Percentiles rank a stretch among this genome's conserved stretches.
Conservation (phyloP, 2,329 filamentous ascomycete genomes). For the Neofusicoccum cordaticola region DNA sequence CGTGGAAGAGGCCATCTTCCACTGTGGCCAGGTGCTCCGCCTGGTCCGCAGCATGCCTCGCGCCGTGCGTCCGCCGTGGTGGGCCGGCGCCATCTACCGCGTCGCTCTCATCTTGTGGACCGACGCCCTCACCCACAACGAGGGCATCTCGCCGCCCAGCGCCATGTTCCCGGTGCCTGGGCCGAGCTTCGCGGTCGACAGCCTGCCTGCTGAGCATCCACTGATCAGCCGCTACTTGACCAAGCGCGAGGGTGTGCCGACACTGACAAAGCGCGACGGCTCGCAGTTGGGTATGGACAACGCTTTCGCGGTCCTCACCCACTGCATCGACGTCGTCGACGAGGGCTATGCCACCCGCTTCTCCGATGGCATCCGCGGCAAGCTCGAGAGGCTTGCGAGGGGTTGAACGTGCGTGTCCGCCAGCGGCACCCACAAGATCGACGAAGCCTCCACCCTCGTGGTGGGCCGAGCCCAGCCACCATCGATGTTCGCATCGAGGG, state of each 20-base stretch:
- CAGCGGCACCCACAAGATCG: background rate
- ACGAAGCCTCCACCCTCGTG: background rate
- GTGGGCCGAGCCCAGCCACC: background rate
- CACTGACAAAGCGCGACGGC: slow-evolving; percentile 51
- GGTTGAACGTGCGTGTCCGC: slow-evolving; percentile 18
- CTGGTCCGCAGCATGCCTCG: slow-evolving; percentile 59
- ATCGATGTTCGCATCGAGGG: background rate
- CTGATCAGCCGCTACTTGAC: slow-evolving; percentile 52
- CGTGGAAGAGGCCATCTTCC: slow-evolving; percentile 62
- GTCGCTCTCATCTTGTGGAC: slow-evolving; percentile 62
- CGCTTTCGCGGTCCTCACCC: slow-evolving; percentile 48
- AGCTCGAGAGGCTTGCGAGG: slow-evolving; percentile 48
- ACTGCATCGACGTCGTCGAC: slow-evolving; percentile 54
- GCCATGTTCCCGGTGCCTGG: slow-evolving; percentile 38
- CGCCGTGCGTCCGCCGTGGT: slow-evolving; percentile 65
- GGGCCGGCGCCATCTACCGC: slow-evolving; percentile 69
- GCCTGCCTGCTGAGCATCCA: slow-evolving; percentile 50
- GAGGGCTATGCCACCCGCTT: slow-evolving; percentile 53
- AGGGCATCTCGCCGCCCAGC: slow-evolving; percentile 38
- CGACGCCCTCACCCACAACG: slow-evolving; percentile 56
- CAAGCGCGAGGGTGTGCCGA: slow-evolving; percentile 53
- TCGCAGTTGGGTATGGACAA: slow-evolving; percentile 47
- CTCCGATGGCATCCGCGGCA: slow-evolving; percentile 54
- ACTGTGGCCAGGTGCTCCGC: slow-evolving; percentile 65
- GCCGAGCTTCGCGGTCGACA: slow-evolving; percentile 51